Evolutionary conservation across 176 grass and related monocot genomes (phyloP), one percentile per base, ranked within the genome.

Genomic region (Carex pumila): DNA sequence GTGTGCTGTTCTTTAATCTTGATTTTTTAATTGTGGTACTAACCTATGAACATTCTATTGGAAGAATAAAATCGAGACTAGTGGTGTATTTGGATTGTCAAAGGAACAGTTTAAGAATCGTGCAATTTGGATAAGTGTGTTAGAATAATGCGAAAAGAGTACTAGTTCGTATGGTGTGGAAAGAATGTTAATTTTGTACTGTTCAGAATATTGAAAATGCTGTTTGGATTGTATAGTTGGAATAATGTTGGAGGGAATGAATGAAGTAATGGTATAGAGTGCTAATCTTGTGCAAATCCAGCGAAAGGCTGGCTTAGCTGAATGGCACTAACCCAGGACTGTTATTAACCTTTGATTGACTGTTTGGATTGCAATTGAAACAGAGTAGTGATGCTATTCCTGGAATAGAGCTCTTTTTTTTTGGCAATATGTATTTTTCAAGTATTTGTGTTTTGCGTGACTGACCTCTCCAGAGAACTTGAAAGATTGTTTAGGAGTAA

Each of bases 1-100:
- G 96, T 93, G 85, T 69, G 34, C 50, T 70, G 0, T 19, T 71
- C 18, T 31, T 55, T 56, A 12, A 56, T 30, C 31, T 17, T 6
- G 53, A 91, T 83, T n/a, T 80, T 37, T 64, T 56, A 61, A 52
- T 65, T 68, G 45, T 29, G 9, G 19, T 29, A 34, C 2, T 57
- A 17, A 31, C 22, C 2, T 17, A 56, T 34, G 14, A 5, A 57
- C 68, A 78, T 78, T 78, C 14, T 34, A 57, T 54, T 34, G 8
- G 1, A 57, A 78, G 2, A 29, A 25, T 29, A 55, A 55, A 77
- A 57, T 78, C 56, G 13, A 52, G 22, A 55, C 73, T 57, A 52
- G 13, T 4, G 29, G 15, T 71, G 37, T 17, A 71, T 71, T 71
- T 19, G 39, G 68, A 18, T 71, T n/a, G 37, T 45, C 68, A 71